Evolutionary conservation across 441 rosid species (phyloP).

Genomic region (Arabidopsis lyrata): DNA sequence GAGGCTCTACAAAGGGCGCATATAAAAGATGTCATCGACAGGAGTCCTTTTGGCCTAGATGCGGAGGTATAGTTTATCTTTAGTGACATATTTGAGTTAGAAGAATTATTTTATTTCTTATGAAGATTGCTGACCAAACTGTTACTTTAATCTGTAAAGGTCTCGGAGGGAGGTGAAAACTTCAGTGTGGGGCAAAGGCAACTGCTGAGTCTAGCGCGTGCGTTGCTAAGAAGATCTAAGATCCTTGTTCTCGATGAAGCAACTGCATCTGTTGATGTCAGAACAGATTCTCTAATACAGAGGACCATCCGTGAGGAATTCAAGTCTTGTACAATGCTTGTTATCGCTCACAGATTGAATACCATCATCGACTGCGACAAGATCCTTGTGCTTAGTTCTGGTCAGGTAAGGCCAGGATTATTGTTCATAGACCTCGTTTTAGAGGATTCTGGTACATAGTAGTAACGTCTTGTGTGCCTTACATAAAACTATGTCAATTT

Average conservation of each 20-base stretch:
- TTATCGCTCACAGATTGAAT: constrained; percentile 91
- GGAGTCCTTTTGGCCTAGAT: constrained; percentile 74
- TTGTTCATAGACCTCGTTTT: neutral
- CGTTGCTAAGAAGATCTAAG: constrained; percentile 85
- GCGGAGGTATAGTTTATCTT: constrained; percentile 65
- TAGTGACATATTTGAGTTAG: neutral
- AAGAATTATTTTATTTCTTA: neutral
- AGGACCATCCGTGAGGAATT: constrained; percentile 94
- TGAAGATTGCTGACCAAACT: constrained; percentile 23
- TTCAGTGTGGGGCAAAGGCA: constrained; percentile 99
- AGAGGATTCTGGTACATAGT: too few species aligned
- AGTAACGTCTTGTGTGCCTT: neutral
- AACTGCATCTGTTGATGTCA: constrained; percentile 94
- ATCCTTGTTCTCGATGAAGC: constrained; percentile 99
- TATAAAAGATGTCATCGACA: constrained; percentile 82
- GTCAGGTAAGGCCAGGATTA: constrained; percentile 64
- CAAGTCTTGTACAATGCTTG: constrained; percentile 82
- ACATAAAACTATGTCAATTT: constrained; percentile 2
- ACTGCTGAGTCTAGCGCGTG: constrained; percentile 92
- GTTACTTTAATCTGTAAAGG: constrained; percentile 51
- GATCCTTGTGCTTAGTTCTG: constrained; percentile 86
- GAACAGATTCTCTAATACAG: constrained; percentile 91
- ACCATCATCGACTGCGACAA: constrained; percentile 88
- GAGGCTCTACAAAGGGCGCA: constrained; percentile 97
- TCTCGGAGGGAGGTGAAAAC: constrained; percentile 92